Evolutionary conservation across 768 basidiomycete species (phyloP), one percentile per base, ranked within the genome.

Genomic region (Imleria badia): DNA sequence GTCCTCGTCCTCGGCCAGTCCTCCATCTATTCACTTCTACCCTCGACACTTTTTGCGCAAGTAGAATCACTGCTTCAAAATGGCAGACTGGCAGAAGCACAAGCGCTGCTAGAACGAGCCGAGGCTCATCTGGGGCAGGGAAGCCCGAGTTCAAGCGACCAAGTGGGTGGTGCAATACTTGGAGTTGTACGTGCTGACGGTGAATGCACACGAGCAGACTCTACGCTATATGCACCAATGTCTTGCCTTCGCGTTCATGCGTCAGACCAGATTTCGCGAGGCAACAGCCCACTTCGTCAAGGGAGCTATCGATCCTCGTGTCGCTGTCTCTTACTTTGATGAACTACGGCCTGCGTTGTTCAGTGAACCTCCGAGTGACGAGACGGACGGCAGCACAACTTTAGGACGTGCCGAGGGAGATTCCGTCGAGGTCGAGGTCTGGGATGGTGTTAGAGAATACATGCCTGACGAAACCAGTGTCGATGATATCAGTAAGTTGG

Each of bases 401-500:
- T 13, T 26, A 31, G 51, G 23, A 36, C 23, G 26, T 14, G 44
- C 22, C 11, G 45, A 42, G 15, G 45, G 60, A 12, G 60, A 73
- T 9, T 73, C 75, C 10, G 85, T 91, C 53, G 72, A 78, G 12
- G 75, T 88, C 39, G 82, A 89, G 54, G 74, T 94, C 6, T 94
- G 85, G 72, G 77, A 84, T 43, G 94, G 94, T 10, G 77, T 95
- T 5, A 82, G 78, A 53, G 83, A 86, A 58, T 78, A 81, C 52
- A 84, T 94, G 82, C 84, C 85, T 1, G 62, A 71, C 2, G 86
- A 92, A 64, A 75, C 75, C 17, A 84, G 80, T 6, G 80, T 96
- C 6, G 89, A 94, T 56, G 87, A 89, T 54, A 86, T 96, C 64
- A 88, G 94, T 96, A 69, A 87, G 94, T 85, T 31, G 15, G 19